These are phyloP conservation scores for Aspergillus sclerotiicarbonarius DNA, from an alignment of 495 filamentous ascomycete species.

Conservation along the genomic window DNA sequence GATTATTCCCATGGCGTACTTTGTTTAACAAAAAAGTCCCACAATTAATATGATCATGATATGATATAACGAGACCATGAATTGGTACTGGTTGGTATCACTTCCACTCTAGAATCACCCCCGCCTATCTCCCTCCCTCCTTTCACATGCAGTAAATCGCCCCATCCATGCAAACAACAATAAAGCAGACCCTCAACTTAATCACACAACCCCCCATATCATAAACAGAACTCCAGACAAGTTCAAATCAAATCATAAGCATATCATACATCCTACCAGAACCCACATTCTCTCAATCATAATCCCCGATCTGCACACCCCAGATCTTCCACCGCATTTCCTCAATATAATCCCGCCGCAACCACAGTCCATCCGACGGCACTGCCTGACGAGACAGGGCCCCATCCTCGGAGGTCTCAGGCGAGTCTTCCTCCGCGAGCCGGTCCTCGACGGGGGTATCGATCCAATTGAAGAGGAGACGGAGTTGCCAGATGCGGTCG, in stretches of 20 bases:
- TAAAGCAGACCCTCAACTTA: background rate
- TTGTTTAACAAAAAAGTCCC: background rate
- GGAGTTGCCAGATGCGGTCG: conserved; percentile 72
- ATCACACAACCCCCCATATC: background rate
- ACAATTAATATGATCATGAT: background rate
- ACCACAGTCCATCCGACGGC: conserved; percentile 34
- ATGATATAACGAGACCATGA: background rate
- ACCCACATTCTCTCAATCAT: conserved; percentile 46
- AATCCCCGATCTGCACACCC: conserved; percentile 60
- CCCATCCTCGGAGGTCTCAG: conserved; percentile 33
- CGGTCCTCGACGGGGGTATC: conserved; percentile 37
- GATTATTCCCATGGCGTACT: background rate
- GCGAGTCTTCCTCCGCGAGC: conserved; percentile 22
- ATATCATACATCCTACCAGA: background rate
- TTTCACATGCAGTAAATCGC: background rate
- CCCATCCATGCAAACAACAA: background rate
- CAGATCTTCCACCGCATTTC: conserved; percentile 46
- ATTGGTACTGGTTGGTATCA: background rate
- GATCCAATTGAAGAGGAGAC: conserved; percentile 79
- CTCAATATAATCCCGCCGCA: conserved; percentile 43
- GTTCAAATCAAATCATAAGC: background rate
- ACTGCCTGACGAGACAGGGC: conserved; percentile 23
- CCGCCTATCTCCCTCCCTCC: background rate
- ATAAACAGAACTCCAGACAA: background rate
- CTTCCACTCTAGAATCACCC: background rate